Evolutionary conservation across 2,329 filamentous ascomycete species (phyloP).

Genomic region (Aspergillus phoenicis): DNA sequence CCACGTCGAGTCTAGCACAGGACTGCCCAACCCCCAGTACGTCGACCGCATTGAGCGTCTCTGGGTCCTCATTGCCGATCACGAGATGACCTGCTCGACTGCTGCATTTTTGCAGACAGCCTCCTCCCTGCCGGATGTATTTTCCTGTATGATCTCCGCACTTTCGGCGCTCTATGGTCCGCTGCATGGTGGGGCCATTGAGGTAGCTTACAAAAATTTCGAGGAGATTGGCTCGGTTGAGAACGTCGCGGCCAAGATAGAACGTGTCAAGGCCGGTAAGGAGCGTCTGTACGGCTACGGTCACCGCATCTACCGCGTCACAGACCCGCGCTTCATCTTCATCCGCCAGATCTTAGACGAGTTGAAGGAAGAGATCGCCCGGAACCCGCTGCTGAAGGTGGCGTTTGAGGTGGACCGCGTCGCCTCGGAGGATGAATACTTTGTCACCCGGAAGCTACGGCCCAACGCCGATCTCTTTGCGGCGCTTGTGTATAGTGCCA

Average conservation of each 20-base stretch:
- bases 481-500: constrained; percentile 41
- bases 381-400: constrained; percentile 40
- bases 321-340: constrained; percentile 56
- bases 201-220: constrained; percentile 58
- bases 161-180: constrained; percentile 57
- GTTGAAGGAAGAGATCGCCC: constrained; percentile 19
- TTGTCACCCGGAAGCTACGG: constrained; percentile 38
- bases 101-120: constrained; percentile 58
- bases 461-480: constrained; percentile 46
- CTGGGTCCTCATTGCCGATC: constrained; percentile 59
- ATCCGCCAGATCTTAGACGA: constrained; percentile 44
- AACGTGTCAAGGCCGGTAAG: constrained; percentile 54
- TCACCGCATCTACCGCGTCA: constrained; percentile 51
- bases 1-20: constrained; percentile 51
- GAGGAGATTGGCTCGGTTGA: constrained; percentile 56
- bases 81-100: constrained; percentile 61
- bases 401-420: constrained; percentile 44
- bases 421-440: constrained; percentile 42
- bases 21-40: constrained; percentile 51
- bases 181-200: constrained; percentile 59
- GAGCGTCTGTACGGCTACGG: constrained; percentile 59
- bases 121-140: constrained; percentile 55
- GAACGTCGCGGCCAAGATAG: constrained; percentile 55
- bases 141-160: constrained; percentile 54
- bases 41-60: constrained; percentile 53